Base-by-base conservation (phyloP, 1,139 yeast species). In the Taiozyma sp. region DNA sequence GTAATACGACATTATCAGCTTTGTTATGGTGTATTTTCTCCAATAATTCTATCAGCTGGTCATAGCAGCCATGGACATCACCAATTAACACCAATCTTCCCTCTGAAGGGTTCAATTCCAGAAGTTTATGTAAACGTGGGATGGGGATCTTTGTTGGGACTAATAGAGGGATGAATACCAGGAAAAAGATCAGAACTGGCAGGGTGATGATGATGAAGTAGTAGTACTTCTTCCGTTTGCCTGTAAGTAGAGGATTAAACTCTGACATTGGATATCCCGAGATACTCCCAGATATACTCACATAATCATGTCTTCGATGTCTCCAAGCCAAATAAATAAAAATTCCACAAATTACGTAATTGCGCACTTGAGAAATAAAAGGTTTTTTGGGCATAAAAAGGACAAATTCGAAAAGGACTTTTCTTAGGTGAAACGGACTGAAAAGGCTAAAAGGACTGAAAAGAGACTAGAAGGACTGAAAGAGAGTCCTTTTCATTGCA, bases 41-140 rank as follows among this genome's bases (percentile, higher is more conserved):
- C 51, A 90, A 67, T 46, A 91, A 70, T 46, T 73, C 68, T 51
- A 66, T 63, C 52, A 90, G 71, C 60, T 81, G 79, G 4, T 70
- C 68, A 57, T 74, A 80, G 60, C 85, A 83, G 2, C 97, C 98
- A 67, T 91, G 98, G 28, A 91, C 80, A 66, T 91, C 98, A 4
- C 98, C 98, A 35, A 91, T 74, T 50, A 90, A 64, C 16, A 91
- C 74, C 34, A 86, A 63, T 56, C 93, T 72, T 48, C 49, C 48
- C n/a, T 46, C 42, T 2, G 21, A 2, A 6, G 19, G 9, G 14
- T 13, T 10, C 24, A 37, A 19, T 5, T 16, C 14, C 11, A 5
- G 21, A 19, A 37, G 24, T n/a, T 46, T 46, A 3, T 14, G 10
- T 26, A 46, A 26, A 5, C 21, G 28, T 24, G 48, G 48, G 19